These are phyloP conservation scores for Tulasnella sp. DNA, from an alignment of 768 basidiomycete genomes.

Conservation along the genomic window DNA sequence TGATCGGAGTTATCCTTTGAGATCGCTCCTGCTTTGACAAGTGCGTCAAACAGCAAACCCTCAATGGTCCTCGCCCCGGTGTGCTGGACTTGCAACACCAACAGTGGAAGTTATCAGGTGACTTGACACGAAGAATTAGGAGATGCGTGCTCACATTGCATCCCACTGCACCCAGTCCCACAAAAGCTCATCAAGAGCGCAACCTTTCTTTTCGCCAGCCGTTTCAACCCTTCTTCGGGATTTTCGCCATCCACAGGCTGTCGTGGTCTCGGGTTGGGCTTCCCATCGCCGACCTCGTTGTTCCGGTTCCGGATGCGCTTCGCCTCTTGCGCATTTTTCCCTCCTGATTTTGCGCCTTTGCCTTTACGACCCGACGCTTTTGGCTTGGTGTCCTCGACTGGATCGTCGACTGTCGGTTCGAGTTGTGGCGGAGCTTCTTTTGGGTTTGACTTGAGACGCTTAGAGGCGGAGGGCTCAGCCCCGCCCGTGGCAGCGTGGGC, in stretches of 20 bases:
- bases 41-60: constrained; percentile 72
- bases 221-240: background rate
- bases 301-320: background rate
- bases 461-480: too few relatives aligned
- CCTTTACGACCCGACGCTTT: too few relatives aligned
- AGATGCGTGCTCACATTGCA: constrained; percentile 71
- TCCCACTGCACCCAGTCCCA: constrained; percentile 83
- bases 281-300: background rate
- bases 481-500: too few relatives aligned
- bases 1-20: constrained; percentile 88
- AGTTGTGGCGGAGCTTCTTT: too few relatives aligned
- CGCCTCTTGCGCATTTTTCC: background rate
- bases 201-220: constrained; percentile 65
- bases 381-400: too few relatives aligned
- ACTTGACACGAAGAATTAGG: constrained; percentile 3
- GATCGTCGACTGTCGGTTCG: too few relatives aligned
- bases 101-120: constrained; percentile 5
- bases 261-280: background rate
- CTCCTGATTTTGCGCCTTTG: background rate
- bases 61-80: constrained; percentile 74
- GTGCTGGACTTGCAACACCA: constrained; percentile 30
- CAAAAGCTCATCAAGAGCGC: constrained; percentile 83
- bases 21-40: constrained; percentile 85
- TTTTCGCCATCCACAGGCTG: background rate
- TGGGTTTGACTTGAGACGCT: too few relatives aligned